Percentiles rank a stretch among this genome's conserved stretches.
phyloP scores from a whole-genome alignment of 352 stramenopile genomes.

The Globisporangium heterothallicum region DNA sequence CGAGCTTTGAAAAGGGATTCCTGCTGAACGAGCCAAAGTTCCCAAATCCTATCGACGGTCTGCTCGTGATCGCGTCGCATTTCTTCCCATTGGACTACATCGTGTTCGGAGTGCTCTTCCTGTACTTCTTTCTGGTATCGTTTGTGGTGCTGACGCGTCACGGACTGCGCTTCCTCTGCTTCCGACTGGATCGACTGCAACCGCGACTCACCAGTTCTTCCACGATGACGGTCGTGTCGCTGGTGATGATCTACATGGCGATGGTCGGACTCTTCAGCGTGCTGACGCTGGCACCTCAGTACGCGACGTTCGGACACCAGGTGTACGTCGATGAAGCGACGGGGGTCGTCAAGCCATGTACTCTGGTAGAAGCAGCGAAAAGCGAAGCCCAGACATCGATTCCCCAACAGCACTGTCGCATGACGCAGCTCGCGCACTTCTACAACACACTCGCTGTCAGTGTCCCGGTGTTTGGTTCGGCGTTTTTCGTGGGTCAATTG shows the following conservation, averaged over 20 bases:
- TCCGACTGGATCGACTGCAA: constrained; percentile 66
- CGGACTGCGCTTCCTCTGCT: constrained; percentile 73
- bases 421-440: constrained; percentile 74
- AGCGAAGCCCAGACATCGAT: constrained; percentile 17
- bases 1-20: constrained; percentile 63
- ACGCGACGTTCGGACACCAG: constrained; percentile 82
- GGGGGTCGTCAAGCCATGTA: constrained; percentile 47
- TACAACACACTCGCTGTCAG: constrained; percentile 72
- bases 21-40: constrained; percentile 57
- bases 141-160: constrained; percentile 73
- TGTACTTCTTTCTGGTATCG: constrained; percentile 77
- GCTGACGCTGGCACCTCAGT: constrained; percentile 79
- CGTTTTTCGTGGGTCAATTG: constrained; percentile 73
- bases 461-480: constrained; percentile 67
- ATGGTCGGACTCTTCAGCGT: constrained; percentile 79
- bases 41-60: constrained; percentile 67
- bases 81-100: constrained; percentile 84
- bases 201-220: constrained; percentile 64
- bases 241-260: constrained; percentile 77
- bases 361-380: constrained; percentile 56
- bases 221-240: constrained; percentile 71
- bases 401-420: constrained; percentile 43
- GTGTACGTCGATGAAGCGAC: constrained; percentile 41
- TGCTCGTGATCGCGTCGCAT: constrained; percentile 67
- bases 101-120: constrained; percentile 68